phyloP scores from a whole-genome alignment of 306 rosid genomes.

The Cajanus cajan region DNA sequence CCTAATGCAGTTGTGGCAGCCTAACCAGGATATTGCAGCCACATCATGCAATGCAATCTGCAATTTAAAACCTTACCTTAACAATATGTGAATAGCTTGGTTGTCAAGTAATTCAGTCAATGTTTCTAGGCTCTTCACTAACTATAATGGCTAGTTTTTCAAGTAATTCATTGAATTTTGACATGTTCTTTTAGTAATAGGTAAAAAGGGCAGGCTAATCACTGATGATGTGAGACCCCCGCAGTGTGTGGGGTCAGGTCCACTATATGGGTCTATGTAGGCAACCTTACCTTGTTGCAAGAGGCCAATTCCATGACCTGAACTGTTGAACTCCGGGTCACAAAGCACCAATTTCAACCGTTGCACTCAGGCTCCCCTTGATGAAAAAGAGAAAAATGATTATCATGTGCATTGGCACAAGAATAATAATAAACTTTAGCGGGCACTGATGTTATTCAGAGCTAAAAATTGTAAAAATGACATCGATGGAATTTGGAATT shows the following conservation, averaged over 20 bases:
- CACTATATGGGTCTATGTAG: background rate
- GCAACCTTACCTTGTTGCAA: background rate
- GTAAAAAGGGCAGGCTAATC: background rate
- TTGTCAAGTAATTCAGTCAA: background rate
- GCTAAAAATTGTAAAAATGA: background rate
- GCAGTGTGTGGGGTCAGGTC: background rate
- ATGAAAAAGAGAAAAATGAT: background rate
- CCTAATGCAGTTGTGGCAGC: background rate
- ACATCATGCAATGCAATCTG: background rate
- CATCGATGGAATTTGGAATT: background rate
- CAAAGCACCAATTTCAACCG: background rate
- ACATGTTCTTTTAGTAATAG: too few species aligned
- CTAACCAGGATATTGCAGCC: background rate
- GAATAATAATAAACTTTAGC: background rate
- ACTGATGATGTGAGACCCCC: background rate
- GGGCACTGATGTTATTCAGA: background rate
- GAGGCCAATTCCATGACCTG: background rate
- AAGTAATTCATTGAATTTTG: too few species aligned
- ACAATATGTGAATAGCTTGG: background rate
- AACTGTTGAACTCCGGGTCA: background rate
- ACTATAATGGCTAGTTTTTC: slow-evolving; percentile 10
- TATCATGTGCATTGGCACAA: background rate
- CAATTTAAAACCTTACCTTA: background rate
- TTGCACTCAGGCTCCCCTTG: background rate
- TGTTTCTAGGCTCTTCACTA: background rate